Percentiles rank a stretch among this genome's conserved stretches.
Conservation (phyloP, 495 filamentous ascomycete genomes). For the Massariosphaeria phaeospora region DNA sequence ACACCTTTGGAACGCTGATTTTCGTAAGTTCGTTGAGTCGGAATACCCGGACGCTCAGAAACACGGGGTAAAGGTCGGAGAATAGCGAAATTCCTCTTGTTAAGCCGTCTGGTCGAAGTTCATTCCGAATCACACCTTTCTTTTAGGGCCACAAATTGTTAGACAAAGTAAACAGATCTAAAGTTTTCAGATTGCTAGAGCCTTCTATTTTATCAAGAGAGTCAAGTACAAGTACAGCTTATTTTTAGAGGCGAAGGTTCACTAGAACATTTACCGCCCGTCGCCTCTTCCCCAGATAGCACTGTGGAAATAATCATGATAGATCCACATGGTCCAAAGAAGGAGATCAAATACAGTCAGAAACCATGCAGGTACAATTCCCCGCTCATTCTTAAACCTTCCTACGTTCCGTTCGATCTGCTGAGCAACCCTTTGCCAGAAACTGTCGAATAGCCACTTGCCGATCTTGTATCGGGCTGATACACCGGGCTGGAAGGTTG, state of each 20-base stretch:
- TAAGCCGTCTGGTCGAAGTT: no score
- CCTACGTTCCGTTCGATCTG: background rate
- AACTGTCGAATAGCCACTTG: background rate
- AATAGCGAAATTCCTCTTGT: no score
- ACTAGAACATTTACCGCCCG: conserved; percentile 5
- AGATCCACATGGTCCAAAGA: conserved; percentile 18
- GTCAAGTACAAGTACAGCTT: background rate
- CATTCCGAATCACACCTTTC: no score
- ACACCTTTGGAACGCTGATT: conserved; percentile 10
- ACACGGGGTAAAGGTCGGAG: no score
- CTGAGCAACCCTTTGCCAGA: conserved; percentile 8
- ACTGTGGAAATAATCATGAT: conserved; percentile 21
- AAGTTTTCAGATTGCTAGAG: no score
- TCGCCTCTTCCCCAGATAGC: conserved; percentile 19
- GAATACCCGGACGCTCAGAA: conserved; percentile 6
- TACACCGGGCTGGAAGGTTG: background rate
- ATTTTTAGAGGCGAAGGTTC: background rate
- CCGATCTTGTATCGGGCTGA: background rate
- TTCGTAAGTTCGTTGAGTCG: background rate
- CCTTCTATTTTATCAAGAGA: no score
- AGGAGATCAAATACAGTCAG: conserved; percentile 13
- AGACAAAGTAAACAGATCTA: background rate
- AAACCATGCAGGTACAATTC: conserved; percentile 22
- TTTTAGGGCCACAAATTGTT: no score
- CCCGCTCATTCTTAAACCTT: conserved; percentile 4